Conservation (phyloP, 257 asterid genomes). For the Petrea volubilis region DNA sequence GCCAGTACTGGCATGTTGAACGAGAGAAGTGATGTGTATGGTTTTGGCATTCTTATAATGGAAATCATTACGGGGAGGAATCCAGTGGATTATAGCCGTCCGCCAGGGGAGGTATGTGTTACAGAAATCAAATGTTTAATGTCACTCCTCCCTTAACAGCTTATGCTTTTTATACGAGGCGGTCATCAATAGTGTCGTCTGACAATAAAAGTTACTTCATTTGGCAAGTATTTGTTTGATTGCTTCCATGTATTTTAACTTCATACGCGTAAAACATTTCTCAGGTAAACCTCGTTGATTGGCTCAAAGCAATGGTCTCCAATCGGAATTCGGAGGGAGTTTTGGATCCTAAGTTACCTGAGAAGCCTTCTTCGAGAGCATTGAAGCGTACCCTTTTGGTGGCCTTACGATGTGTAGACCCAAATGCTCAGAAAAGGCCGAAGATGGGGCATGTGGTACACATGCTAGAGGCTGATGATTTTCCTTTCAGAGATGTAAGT, state of each 20-base stretch:
- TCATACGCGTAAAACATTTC: not conserved
- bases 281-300: conserved; percentile 82
- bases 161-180: too few species aligned
- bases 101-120: conserved; percentile 68
- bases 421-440: conserved; percentile 81
- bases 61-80: conserved; percentile 82
- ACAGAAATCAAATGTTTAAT: too few species aligned
- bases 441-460: conserved; percentile 94
- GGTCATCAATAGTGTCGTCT: too few species aligned
- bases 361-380: conserved; percentile 78
- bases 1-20: conserved; percentile 96
- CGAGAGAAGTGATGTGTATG: conserved; percentile 85
- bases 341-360: conserved; percentile 74
- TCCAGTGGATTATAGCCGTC: conserved; percentile 87
- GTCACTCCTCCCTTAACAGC: too few species aligned
- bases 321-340: conserved; percentile 81
- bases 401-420: conserved; percentile 85
- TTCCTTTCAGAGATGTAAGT: conserved; percentile 85
- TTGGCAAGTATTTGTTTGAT: conserved; percentile 16
- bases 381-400: conserved; percentile 82
- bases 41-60: conserved; percentile 91
- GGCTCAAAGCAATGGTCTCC: conserved; percentile 93
- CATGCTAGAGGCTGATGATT: conserved; percentile 92
- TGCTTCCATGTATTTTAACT: not conserved
- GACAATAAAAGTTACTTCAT: not conserved